phyloP scores from a whole-genome alignment of 2,329 filamentous ascomycete species.

The Kalmusia sp. region DNA sequence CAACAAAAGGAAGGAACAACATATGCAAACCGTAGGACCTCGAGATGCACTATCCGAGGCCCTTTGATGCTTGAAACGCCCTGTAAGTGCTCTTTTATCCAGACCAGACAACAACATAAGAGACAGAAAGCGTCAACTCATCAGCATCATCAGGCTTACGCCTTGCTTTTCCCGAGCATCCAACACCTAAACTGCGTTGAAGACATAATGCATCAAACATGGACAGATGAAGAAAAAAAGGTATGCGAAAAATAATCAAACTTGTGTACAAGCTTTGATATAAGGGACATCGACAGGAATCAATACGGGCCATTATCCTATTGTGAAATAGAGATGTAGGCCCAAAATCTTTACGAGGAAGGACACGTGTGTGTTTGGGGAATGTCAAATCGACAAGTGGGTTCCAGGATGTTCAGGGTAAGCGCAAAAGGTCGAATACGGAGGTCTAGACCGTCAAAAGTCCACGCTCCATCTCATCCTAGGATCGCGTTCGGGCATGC shows the following conservation, averaged over 20 bases:
- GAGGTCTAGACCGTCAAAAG: slow-evolving; percentile 37
- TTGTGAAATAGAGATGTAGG: neutral
- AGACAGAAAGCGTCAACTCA: neutral
- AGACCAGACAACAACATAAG: neutral
- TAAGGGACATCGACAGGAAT: neutral
- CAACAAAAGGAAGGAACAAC: slow-evolving; percentile 2
- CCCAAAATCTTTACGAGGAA: neutral
- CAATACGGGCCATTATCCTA: neutral
- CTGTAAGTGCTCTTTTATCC: slow-evolving; percentile 1
- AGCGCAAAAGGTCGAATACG: too few species aligned
- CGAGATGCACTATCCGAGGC: slow-evolving; percentile 12
- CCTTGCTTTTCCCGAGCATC: neutral
- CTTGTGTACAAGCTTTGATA: neutral
- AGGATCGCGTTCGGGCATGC: slow-evolving; percentile 43
- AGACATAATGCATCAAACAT: neutral
- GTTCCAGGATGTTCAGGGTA: too few species aligned
- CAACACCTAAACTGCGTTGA: neutral
- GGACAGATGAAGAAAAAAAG: neutral
- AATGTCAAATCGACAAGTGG: too few species aligned
- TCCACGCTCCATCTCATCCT: slow-evolving; percentile 53
- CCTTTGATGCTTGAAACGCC: neutral
- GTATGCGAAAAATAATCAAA: neutral
- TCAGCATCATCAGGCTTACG: neutral
- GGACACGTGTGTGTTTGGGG: neutral
- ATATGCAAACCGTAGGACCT: neutral